Conservation (phyloP, 2,329 filamentous ascomycete genomes). For the Sclerotinia borealis region DNA sequence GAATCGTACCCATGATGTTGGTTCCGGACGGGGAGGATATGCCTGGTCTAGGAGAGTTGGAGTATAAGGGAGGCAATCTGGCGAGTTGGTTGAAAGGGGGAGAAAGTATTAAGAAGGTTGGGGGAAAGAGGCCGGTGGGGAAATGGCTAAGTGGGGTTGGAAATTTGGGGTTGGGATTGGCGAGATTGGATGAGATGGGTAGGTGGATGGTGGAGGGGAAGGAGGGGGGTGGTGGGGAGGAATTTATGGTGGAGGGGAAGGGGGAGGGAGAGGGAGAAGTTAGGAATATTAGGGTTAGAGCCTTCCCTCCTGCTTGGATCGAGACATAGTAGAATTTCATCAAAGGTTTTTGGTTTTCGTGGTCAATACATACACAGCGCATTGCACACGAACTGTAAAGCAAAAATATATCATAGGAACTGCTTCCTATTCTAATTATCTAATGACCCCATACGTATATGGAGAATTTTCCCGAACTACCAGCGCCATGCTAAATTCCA, state of each 20-base stretch:
- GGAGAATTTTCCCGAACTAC: slow-evolving; percentile 15
- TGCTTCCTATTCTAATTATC: not conserved
- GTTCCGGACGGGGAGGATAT: slow-evolving; percentile 46
- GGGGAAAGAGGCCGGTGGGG: slow-evolving; percentile 59
- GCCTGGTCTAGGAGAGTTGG: slow-evolving; percentile 43
- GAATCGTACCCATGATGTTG: slow-evolving; percentile 73
- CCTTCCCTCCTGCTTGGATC: slow-evolving; percentile 77
- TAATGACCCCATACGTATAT: not conserved
- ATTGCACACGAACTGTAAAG: not conserved
- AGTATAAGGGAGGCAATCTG: slow-evolving; percentile 36
- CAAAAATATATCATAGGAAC: not conserved
- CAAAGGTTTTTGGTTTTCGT: not conserved
- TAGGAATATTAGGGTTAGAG: slow-evolving; percentile 56
- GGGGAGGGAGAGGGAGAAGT: slow-evolving; percentile 32
- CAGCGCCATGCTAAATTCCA: slow-evolving; percentile 29
- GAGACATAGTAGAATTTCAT: slow-evolving; percentile 4
- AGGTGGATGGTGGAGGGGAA: slow-evolving; percentile 65
- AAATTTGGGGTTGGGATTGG: slow-evolving; percentile 81
- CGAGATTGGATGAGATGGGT: slow-evolving; percentile 86
- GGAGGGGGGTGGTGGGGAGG: slow-evolving; percentile 39
- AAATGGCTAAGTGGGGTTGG: slow-evolving; percentile 76
- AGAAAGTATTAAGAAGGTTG: slow-evolving; percentile 29
- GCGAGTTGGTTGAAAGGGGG: slow-evolving; percentile 40
- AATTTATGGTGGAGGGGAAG: slow-evolving; percentile 45
- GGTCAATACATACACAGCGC: not conserved